Conservation (phyloP, 2,329 filamentous ascomycete species). For the Rhinocladiella similis region DNA sequence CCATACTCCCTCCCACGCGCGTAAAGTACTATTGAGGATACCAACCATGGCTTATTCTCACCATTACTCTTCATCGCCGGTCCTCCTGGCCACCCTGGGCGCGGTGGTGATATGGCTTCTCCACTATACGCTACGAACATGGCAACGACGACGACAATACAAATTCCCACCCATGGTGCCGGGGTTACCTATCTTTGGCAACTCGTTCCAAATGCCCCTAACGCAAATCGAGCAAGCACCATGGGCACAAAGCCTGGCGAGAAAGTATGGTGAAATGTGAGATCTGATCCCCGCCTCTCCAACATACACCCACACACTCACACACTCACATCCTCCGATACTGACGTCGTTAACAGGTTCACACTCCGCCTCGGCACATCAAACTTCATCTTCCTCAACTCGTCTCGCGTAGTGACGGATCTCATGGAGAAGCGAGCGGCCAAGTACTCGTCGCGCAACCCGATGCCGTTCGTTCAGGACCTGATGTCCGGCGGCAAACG, state of each 20-base stretch:
- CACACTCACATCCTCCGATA: background rate
- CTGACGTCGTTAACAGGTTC: constrained; percentile 9
- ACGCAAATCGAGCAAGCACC: constrained; percentile 17
- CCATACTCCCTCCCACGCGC: too few species aligned
- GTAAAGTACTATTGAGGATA: too few species aligned
- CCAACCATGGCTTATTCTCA: background rate
- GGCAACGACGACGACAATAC: constrained; percentile 6
- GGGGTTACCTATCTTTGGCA: constrained; percentile 22
- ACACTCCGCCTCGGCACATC: constrained; percentile 19
- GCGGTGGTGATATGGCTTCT: background rate
- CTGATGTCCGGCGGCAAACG: constrained; percentile 38
- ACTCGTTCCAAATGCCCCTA: constrained; percentile 22
- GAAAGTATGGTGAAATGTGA: constrained; percentile 24
- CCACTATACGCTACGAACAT: background rate
- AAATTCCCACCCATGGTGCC: constrained; percentile 20
- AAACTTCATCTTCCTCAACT: constrained; percentile 23
- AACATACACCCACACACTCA: too few species aligned
- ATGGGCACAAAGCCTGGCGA: constrained; percentile 19
- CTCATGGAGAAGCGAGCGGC: constrained; percentile 40
- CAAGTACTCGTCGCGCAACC: constrained; percentile 41
- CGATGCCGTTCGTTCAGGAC: constrained; percentile 30
- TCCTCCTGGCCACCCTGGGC: background rate
- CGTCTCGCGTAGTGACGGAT: constrained; percentile 29
- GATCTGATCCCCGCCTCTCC: background rate
- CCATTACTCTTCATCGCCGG: background rate